Evolutionary conservation across 306 rosid species (phyloP), one percentile per base, ranked within the genome.

Genomic region (Elaeagnus macrophylla): DNA sequence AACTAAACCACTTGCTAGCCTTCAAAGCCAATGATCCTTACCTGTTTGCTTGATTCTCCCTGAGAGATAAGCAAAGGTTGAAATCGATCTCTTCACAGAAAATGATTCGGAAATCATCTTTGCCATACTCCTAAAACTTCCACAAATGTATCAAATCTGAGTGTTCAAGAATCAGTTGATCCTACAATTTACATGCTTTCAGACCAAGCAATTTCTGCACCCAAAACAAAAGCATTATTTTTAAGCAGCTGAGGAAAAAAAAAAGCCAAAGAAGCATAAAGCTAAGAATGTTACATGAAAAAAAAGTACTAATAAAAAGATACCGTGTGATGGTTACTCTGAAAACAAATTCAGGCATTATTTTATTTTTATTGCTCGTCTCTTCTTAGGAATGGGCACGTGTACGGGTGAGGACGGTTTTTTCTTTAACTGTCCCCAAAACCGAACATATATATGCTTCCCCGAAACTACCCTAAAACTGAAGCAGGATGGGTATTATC

Each of bases 31-130:
- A 51, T n/a, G 57, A 32, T 3, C 37, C 13, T 46, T 38, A 79
- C 95, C 93, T 61, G 95, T 90, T 84, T 90, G 95, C 46, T 90
- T 86, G 18, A 83, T 48, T 77, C 94, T 83, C 69, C 61, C 77
- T 51, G 56, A 56, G 72, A 83, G 75, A 66, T 42, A 62, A 51
- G 65, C 60, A 48, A 45, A 71, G 64, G 94, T 79, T 51, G 95
- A 81, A 37, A 90, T 81, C 0, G 55, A 63, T 9, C 95, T 85
- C 54, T 72, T 77, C 1, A 65, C 42, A 74, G 68, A 46, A 59
- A 64, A 37, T 64, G 80, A 75, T 16, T 72, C 69, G 32, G 48
- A 15, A 20, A 68, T 45, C 80, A 78, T 57, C 40, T 42, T 76
- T 56, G 66, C 45, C 48, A 60, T 18, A 25, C 12, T 16, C 43